Percentiles rank a stretch among this genome's conserved stretches.
Evolutionary conservation across 2,329 filamentous ascomycete species (phyloP).

Genomic region (Madurella fahalii): DNA sequence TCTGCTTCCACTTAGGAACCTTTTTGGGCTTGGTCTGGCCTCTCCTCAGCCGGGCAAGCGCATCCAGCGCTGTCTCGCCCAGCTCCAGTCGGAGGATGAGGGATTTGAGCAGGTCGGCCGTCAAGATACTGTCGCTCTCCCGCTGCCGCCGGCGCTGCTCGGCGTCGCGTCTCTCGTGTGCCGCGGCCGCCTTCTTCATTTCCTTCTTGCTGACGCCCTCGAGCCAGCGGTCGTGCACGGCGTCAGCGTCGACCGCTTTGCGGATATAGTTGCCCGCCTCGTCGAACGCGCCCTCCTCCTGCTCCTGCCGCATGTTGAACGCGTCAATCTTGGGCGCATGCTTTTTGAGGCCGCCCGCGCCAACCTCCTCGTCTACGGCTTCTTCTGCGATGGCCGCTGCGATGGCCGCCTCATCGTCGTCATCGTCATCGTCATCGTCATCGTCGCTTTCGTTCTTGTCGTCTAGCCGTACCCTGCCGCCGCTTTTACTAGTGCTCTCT

Average conservation of each 20-base stretch:
- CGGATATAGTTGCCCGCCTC: constrained; percentile 87
- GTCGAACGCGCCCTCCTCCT: constrained; percentile 91
- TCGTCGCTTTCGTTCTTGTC: constrained; percentile 43
- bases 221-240: constrained; percentile 87
- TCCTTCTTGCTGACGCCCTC: constrained; percentile 92
- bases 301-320: constrained; percentile 87
- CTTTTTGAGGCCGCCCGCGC: constrained; percentile 83
- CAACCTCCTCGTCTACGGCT: constrained; percentile 82
- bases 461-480: constrained; percentile 64
- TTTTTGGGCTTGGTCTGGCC: constrained; percentile 56
- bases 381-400: constrained; percentile 72
- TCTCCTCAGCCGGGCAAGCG: constrained; percentile 74
- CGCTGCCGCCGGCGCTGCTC: constrained; percentile 68
- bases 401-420: constrained; percentile 57
- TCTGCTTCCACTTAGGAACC: constrained; percentile 64
- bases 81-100: constrained; percentile 71
- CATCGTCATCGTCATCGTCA: constrained; percentile 59
- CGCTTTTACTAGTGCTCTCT: constrained; percentile 66
- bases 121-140: constrained; percentile 85
- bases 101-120: constrained; percentile 66
- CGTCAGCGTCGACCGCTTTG: constrained; percentile 83
- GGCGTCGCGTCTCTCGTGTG: constrained; percentile 77
- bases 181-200: constrained; percentile 81
- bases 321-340: constrained; percentile 93
- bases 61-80: constrained; percentile 84